These are phyloP conservation scores for Globisporangium paroecandrum DNA, from an alignment of 352 stramenopile genomes.

Conservation along the genomic window DNA sequence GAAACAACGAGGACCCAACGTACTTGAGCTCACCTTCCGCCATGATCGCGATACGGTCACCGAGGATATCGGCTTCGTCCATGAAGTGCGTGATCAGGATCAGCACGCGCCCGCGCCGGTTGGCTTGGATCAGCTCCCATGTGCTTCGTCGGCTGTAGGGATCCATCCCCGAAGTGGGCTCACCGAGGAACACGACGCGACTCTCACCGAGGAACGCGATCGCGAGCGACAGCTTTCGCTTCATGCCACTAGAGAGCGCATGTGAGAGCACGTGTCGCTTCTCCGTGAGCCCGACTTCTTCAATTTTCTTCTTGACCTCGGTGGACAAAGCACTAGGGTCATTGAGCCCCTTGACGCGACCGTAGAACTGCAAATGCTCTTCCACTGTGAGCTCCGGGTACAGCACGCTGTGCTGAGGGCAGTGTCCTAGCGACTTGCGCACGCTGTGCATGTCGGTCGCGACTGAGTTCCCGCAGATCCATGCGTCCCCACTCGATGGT, in stretches of 20 bases:
- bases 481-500: conserved; percentile 52
- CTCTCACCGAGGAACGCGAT: conserved; percentile 77
- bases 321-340: conserved; percentile 8
- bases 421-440: conserved; percentile 92
- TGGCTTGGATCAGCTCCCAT: conserved; percentile 85
- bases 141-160: conserved; percentile 84
- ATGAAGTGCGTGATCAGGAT: conserved; percentile 92
- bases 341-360: conserved; percentile 83
- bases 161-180: conserved; percentile 93
- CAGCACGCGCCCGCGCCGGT: conserved; percentile 55
- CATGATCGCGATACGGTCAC: conserved; percentile 89
- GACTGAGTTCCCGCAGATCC: conserved; percentile 54
- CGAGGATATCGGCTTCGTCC: conserved; percentile 91
- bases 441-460: conserved; percentile 80
- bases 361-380: conserved; percentile 96
- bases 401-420: conserved; percentile 96
- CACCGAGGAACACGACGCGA: conserved; percentile 58
- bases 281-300: conserved; percentile 87
- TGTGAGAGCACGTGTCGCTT: conserved; percentile 67
- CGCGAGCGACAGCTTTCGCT: conserved; percentile 73
- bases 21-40: conserved; percentile 62
- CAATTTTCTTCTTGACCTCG: conserved; percentile 64
- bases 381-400: conserved; percentile 94
- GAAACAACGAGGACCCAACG: conserved; percentile 63
- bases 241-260: conserved; percentile 76